Evolutionary conservation across 2,329 filamentous ascomycete genomes (phyloP).

Genomic region (Cadophora sp.): DNA sequence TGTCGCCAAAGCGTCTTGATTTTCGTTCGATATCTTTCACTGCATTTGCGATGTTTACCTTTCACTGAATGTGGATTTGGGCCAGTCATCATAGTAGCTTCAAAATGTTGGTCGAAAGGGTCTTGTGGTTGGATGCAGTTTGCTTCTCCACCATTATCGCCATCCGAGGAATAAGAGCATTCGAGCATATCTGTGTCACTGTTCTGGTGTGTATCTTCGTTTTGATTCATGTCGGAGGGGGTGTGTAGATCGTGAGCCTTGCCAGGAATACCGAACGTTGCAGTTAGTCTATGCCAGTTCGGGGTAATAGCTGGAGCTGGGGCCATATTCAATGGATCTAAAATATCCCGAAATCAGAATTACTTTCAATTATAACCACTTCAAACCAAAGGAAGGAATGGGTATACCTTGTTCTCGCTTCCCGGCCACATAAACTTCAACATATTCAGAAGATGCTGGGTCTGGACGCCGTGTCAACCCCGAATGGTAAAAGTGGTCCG

Average conservation of each 20-base stretch:
- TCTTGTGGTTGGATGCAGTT: neutral
- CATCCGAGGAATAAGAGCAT: neutral
- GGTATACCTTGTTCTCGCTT: neutral
- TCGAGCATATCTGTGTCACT: neutral
- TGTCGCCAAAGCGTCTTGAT: neutral
- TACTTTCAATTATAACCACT: neutral
- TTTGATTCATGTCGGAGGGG: neutral
- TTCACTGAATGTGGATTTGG: neutral
- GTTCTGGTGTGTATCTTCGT: neutral
- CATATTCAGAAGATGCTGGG: neutral
- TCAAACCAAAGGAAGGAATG: neutral
- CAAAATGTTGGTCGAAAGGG: no score
- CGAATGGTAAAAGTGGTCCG: no score
- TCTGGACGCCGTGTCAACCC: neutral
- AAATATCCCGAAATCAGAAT: neutral
- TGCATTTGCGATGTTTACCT: neutral
- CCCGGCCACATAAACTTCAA: neutral
- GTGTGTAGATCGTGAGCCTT: neutral
- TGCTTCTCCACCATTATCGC: neutral
- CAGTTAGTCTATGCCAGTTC: neutral
- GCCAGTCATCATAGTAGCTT: neutral
- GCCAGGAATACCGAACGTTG: neutral
- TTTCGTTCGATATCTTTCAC: neutral
- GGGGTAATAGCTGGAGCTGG: neutral
- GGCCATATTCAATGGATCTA: neutral